Evolutionary conservation across 2,329 filamentous ascomycete genomes (phyloP), one percentile per base, ranked within the genome.

Genomic region (Xylariomycetidae sp.): DNA sequence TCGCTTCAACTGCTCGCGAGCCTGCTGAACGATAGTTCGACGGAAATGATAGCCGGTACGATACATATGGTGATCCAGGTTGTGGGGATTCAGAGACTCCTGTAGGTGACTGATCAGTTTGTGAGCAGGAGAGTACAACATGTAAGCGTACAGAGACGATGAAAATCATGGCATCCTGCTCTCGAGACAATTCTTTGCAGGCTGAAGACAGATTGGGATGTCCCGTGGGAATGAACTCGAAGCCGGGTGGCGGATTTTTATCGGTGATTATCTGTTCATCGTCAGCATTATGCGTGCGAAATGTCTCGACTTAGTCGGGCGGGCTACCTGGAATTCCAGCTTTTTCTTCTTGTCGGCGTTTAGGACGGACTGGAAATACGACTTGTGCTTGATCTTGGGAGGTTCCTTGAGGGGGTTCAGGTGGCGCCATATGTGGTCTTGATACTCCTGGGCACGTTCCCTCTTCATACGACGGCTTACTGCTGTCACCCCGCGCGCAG

Each of bases 281-380:
- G 44, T 54, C 33, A 54, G 51, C 39, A 48, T 31, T 43, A 18
- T 16, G 30, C 20, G 16, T 34, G 23, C 8, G 20, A 8, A 23
- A 23, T 12, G 19, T 15, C 13, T 27, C 13, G 27, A 25, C 34
- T 15, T 36, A 20, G 19, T 38, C 20, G 10, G 25, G 10, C 31
- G 36, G 36, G 41, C 33, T 71, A 80, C 78, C 73, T 78, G 47
- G 42, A 72, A 70, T 50, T 82, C 76, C 31, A 82, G 66, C 50
- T 77, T 81, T 59, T 75, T 75, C 53, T 76, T 75, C 56, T 78
- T 81, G 53, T 81, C 72, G 37, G 69, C 69, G 49, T 82, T 82
- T 48, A 81, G 72, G 39, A 80, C 71, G 41, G 80, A 68, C 56
- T 82, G 77, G 48, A 77, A 79, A 50, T 78, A 80, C 11, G 73